Evolutionary conservation across 1,284 basidiomycete species (phyloP), one percentile per base, ranked within the genome.

Genomic region (Pseudozyma sp.): DNA sequence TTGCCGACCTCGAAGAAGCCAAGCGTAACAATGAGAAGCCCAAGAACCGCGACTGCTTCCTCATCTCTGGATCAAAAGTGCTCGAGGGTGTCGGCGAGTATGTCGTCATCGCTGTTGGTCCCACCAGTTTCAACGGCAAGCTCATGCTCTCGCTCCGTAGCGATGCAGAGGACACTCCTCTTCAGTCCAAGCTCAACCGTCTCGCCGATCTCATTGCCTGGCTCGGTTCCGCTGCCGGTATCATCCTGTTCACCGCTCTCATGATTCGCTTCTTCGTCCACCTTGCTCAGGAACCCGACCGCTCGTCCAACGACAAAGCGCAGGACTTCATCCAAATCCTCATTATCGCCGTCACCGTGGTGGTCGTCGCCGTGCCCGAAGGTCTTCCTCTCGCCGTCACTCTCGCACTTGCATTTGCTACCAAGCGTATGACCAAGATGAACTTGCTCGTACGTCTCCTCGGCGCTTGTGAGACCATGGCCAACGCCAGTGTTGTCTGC

Each of bases 391-490:
- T 99, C 53, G 97, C 97, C 51, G 95, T 98, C 61, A 98, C 95
- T 0, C 90, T 99, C 47, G 96, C 97, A 0, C 88, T 99, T 25
- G 94, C 96, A 0, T 98, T 98, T 83, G 96, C 96, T 0, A 99
- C 96, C 50, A 95, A 93, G 83, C 91, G 95, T 34, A 99, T 99
- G 96, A 94, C 95, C 18, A 90, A 91, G 83, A 92, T 95, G 85
- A 96, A 96, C 69, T 88, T 99, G 0, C 90, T 99, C 51, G 96
- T 99, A 18, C 94, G 96, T 73, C 92, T 98, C 3, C 90, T 99
- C 39, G 93, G 94, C 13, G 94, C 94, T 31, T 99, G 96, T 86
- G 96, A 98, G 88, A 98, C 94, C 8, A 99, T 98, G 95, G 96
- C 93, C 38, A 97, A 98, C 84, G 93, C 95, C 13, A 96, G 92